phyloP scores from a whole-genome alignment of 805 yeast genomes.

The Debaryomyces prosopidis region DNA sequence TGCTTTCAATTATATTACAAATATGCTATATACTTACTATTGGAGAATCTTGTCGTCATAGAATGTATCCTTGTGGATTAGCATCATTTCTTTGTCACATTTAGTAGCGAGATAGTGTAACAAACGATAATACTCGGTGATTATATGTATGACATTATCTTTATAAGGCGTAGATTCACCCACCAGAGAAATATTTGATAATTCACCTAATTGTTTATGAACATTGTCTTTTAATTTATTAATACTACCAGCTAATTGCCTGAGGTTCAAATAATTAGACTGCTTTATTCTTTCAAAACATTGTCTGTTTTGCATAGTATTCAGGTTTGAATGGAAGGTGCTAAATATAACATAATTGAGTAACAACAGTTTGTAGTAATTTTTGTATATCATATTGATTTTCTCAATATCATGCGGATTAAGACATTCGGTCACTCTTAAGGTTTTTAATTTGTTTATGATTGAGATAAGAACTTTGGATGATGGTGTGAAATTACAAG shows the following conservation, averaged over 20 bases:
- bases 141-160: slow-evolving; percentile 19
- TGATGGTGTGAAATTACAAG: background rate
- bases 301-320: background rate
- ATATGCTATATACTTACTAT: background rate
- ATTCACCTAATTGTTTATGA: slow-evolving; percentile 19
- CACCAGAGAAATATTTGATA: slow-evolving; percentile 11
- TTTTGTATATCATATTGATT: slow-evolving; percentile 8
- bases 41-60: slow-evolving; percentile 12
- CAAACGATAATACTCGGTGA: slow-evolving; percentile 24
- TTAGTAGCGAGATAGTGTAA: slow-evolving; percentile 19
- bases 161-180: slow-evolving; percentile 10
- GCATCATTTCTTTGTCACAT: slow-evolving; percentile 19
- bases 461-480: background rate
- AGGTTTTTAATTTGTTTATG: slow-evolving; percentile 1
- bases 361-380: slow-evolving; percentile 17
- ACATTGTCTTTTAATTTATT: slow-evolving; percentile 15
- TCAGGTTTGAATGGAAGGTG: slow-evolving; percentile 1
- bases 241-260: slow-evolving; percentile 9
- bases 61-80: slow-evolving; percentile 23
- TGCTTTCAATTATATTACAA: background rate
- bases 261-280: slow-evolving; percentile 7
- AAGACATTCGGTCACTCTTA: slow-evolving; percentile 3
- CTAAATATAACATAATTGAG: slow-evolving; percentile 6
- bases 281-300: slow-evolving; percentile 2
- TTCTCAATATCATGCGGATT: background rate